These are phyloP conservation scores for Xylaria grammica DNA, from an alignment of 495 filamentous ascomycete genomes.

Conservation along the genomic window DNA sequence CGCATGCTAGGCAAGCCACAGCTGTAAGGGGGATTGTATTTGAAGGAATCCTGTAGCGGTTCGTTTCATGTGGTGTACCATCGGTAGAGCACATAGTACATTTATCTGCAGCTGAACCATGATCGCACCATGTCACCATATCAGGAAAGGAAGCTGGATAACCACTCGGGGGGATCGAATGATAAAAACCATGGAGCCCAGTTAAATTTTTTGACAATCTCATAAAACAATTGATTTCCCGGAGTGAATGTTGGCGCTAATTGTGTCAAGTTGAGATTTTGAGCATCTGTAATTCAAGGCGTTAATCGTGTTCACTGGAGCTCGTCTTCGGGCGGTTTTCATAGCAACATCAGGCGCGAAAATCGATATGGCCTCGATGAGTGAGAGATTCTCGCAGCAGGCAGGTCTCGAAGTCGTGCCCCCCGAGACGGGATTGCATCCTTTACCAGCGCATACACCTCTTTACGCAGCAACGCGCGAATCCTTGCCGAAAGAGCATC, in stretches of 20 bases:
- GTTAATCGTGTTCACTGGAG: background rate
- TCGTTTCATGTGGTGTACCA: too few species aligned
- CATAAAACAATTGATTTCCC: background rate
- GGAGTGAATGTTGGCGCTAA: background rate
- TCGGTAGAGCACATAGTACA: too few species aligned
- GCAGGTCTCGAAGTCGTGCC: constrained; percentile 32
- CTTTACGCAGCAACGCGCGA: constrained; percentile 4
- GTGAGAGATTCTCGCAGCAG: constrained; percentile 2
- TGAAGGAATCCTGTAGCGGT: too few species aligned
- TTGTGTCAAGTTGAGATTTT: background rate
- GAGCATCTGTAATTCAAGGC: background rate
- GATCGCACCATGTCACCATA: too few species aligned
- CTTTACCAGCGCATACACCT: constrained; percentile 20
- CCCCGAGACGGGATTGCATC: constrained; percentile 29
- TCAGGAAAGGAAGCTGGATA: too few species aligned
- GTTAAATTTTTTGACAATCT: background rate
- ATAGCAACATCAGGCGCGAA: background rate
- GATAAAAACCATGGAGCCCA: background rate
- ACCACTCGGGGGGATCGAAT: background rate
- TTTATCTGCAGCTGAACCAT: too few species aligned
- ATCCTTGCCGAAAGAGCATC: constrained; percentile 14
- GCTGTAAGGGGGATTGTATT: too few species aligned
- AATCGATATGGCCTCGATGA: constrained; percentile 4
- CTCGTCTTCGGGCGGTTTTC: background rate
- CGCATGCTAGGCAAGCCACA: too few species aligned